Evolutionary conservation across 139 green algal species (phyloP), one percentile per base, ranked within the genome.

Genomic region (Chlorella sp.): DNA sequence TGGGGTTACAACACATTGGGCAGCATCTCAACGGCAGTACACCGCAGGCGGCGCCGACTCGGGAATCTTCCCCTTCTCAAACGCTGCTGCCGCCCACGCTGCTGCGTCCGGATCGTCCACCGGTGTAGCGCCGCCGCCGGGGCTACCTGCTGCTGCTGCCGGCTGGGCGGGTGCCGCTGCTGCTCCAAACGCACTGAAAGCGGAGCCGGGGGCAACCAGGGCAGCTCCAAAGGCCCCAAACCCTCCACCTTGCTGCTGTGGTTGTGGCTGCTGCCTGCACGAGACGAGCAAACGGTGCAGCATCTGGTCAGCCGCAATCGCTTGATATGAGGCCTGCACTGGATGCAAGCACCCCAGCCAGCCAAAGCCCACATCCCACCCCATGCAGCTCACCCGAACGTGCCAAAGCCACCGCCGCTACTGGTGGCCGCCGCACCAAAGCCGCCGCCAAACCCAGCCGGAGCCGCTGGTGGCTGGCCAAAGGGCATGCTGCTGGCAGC

Each of bases 21-120:
- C 44, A 51, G 44, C 44, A 51, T 9, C 36, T 80, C 76, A 74
- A 2, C 39, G 79, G 51, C 85, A 84, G 34, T 60, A 85, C 26
- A 80, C 57, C 9, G 64, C 30, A 4, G 85, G 85, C 2, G 85
- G 85, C 0, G 85, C 51, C 9, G 21, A 12, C 51, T 88, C 85
- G 3, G 85, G 85, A 4, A 88, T 88, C 28, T 86, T 73, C 1
- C 75, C 75, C 38, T 73, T 74, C 21, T 82, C 78, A 67, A 88
- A 88, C 18, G 36, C 51, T 0, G 74, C 25, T 16, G 75, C 76
- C 36, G 64, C 30, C 85, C 85, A 88, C 0, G 80, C 78, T 0
- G 36, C 78, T n/a, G 39, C 57, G 34, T 83, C 28, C 1, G 55
- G 30, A 23, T 73, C 25, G 20, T 68, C 67, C 13, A 13, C 81